phyloP scores from a whole-genome alignment of 306 rosid genomes.

The Medicago lupulina region DNA sequence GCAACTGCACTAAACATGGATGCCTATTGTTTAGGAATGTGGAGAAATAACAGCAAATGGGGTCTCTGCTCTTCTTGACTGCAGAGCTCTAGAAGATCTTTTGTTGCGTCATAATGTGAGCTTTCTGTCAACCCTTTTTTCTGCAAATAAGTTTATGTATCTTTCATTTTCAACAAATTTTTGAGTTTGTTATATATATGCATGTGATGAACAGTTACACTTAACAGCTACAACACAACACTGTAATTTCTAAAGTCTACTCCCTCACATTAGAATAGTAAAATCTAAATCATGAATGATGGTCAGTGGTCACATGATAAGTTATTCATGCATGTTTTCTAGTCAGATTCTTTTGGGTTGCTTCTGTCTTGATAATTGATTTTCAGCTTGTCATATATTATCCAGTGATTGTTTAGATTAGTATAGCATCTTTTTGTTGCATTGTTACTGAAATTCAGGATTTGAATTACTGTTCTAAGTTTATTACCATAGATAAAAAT shows the following conservation, averaged over 20 bases:
- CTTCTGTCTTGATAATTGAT: slow-evolving; percentile 23
- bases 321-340: slow-evolving; percentile 9
- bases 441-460: neutral
- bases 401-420: slow-evolving; percentile 27
- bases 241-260: neutral
- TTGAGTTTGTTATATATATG: slow-evolving; percentile 8
- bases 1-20: slow-evolving; percentile 28
- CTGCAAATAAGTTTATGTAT: neutral
- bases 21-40: slow-evolving; percentile 63
- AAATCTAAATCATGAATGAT: slow-evolving; percentile 5
- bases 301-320: slow-evolving; percentile 6
- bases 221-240: neutral
- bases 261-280: slow-evolving; percentile 6
- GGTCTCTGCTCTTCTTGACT: slow-evolving; percentile 65
- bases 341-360: slow-evolving; percentile 8
- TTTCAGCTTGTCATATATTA: slow-evolving; percentile 28
- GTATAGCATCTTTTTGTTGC: slow-evolving; percentile 27
- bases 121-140: slow-evolving; percentile 15
- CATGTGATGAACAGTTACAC: neutral
- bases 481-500: slow-evolving; percentile 16
- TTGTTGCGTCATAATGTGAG: slow-evolving; percentile 85
- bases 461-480: slow-evolving; percentile 15
- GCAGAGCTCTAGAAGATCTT: slow-evolving; percentile 86
- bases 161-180: slow-evolving; percentile 15
- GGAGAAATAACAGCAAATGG: slow-evolving; percentile 77